These are phyloP conservation scores for Candida piceae DNA, from an alignment of 805 yeast species.

Conservation along the genomic window DNA sequence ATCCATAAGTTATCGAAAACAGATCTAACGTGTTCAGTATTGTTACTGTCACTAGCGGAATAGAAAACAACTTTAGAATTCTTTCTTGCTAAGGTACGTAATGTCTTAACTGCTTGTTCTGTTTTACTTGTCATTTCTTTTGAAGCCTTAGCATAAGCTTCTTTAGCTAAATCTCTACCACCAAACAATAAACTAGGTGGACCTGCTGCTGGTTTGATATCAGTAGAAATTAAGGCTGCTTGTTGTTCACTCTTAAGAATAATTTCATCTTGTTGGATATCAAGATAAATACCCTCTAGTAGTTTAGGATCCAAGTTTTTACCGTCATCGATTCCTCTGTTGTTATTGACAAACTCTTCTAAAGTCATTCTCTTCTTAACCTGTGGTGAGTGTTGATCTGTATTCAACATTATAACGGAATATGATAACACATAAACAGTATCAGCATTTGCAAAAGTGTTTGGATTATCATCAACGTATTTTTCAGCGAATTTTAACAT, in stretches of 20 bases:
- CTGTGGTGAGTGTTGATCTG: constrained; percentile 88
- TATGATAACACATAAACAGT: constrained; percentile 90
- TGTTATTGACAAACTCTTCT: constrained; percentile 82
- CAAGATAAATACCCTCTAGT: constrained; percentile 64
- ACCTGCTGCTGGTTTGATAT: constrained; percentile 29
- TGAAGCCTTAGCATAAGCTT: constrained; percentile 89
- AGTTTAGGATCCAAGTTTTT: constrained; percentile 74
- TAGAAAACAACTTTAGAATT: constrained; percentile 53
- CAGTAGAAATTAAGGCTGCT: constrained; percentile 77
- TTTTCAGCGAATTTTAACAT: constrained; percentile 97
- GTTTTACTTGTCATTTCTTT: constrained; percentile 87
- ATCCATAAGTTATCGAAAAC: constrained; percentile 95
- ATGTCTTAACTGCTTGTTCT: constrained; percentile 68
- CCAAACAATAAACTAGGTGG: constrained; percentile 48
- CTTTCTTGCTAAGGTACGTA: constrained; percentile 46
- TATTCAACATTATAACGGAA: constrained; percentile 87
- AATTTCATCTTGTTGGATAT: constrained; percentile 80
- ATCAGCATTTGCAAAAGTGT: constrained; percentile 85
- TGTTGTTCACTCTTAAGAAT: constrained; percentile 91
- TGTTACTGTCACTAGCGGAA: constrained; percentile 57
- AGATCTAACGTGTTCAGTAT: constrained; percentile 84
- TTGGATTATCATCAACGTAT: constrained; percentile 82
- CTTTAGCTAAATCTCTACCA: constrained; percentile 63
- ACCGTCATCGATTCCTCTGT: constrained; percentile 90
- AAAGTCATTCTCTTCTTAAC: constrained; percentile 82